These are phyloP conservation scores for Ligustrum vulgare DNA, from an alignment of 257 asterid genomes.

Conservation along the genomic window DNA sequence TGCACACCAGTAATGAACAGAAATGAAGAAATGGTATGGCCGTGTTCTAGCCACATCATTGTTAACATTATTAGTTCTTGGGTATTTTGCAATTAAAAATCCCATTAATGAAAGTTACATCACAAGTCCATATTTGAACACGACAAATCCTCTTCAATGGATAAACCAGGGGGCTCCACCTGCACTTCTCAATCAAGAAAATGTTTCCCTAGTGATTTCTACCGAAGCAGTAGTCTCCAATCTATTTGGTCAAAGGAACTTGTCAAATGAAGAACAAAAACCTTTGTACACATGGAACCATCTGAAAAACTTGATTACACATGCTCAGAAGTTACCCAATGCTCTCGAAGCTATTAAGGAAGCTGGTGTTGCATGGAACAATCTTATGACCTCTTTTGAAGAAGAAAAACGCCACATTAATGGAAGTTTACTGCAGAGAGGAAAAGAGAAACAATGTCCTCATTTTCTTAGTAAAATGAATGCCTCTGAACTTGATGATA, in stretches of 20 bases:
- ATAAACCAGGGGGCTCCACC: conserved; percentile 56
- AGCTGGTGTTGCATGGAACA: conserved; percentile 81
- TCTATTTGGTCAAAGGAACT: conserved; percentile 53
- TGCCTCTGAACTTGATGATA: conserved; percentile 62
- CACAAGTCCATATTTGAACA: conserved; percentile 35
- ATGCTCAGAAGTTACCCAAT: conserved; percentile 76
- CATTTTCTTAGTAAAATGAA: conserved; percentile 84
- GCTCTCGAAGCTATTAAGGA: conserved; percentile 82
- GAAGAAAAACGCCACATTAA: conserved; percentile 62
- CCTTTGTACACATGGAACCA: conserved; percentile 78
- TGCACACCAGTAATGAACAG: conserved; percentile 38
- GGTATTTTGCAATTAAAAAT: conserved; percentile 51
- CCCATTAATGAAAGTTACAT: conserved; percentile 61
- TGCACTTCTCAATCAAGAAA: conserved; percentile 50
- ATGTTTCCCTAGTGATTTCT: conserved; percentile 53
- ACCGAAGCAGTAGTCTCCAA: conserved; percentile 43
- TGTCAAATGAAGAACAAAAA: conserved; percentile 55
- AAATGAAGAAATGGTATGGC: conserved; percentile 88
- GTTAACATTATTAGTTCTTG: conserved; percentile 66
- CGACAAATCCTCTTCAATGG: conserved; percentile 81
- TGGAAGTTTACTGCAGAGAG: conserved; percentile 59
- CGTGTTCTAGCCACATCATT: conserved; percentile 62
- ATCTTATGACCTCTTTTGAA: conserved; percentile 66
- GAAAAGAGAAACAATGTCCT: conserved; percentile 94
- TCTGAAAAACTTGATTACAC: conserved; percentile 49